A percentile compares a stretch with the other conserved stretches of the same genome.
Evolutionary conservation across 805 yeast species (phyloP).

Genomic region (Monosporozyma yasuniensis): DNA sequence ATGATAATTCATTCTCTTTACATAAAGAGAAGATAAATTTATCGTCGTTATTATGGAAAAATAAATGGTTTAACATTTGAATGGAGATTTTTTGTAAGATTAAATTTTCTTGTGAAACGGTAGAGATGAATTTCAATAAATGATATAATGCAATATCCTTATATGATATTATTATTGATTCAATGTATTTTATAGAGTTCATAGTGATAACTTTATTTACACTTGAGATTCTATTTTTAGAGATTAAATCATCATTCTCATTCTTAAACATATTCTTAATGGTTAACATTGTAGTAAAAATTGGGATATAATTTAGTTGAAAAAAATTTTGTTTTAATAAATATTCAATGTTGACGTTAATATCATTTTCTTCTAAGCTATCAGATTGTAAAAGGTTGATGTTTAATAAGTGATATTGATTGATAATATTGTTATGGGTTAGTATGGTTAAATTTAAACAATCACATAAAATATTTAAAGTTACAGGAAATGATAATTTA

Average conservation of each 20-base stretch:
- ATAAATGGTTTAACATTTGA: slow-evolving; percentile 25
- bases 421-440: slow-evolving; percentile 12
- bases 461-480: slow-evolving; percentile 9
- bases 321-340: slow-evolving; percentile 16
- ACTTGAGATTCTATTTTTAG: neutral
- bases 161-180: slow-evolving; percentile 30
- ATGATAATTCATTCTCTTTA: slow-evolving; percentile 20
- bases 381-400: slow-evolving; percentile 9
- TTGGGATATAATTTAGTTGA: slow-evolving; percentile 19
- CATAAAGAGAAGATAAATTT: slow-evolving; percentile 8
- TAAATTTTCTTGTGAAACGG: slow-evolving; percentile 30
- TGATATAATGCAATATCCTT: slow-evolving; percentile 31
- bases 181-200: slow-evolving; percentile 24
- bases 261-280: neutral
- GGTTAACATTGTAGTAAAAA: slow-evolving; percentile 10
- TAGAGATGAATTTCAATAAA: slow-evolving; percentile 29
- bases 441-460: slow-evolving; percentile 11
- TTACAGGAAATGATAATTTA: slow-evolving; percentile 3
- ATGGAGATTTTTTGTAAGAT: slow-evolving; percentile 28
- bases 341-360: slow-evolving; percentile 11
- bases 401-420: slow-evolving; percentile 10
- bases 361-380: neutral
- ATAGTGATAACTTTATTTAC: slow-evolving; percentile 1
- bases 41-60: slow-evolving; percentile 18
- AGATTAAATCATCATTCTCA: neutral